These are phyloP conservation scores for Mortierella sp. DNA, from an alignment of 371 early-diverging fungal genomes.

Conservation along the genomic window DNA sequence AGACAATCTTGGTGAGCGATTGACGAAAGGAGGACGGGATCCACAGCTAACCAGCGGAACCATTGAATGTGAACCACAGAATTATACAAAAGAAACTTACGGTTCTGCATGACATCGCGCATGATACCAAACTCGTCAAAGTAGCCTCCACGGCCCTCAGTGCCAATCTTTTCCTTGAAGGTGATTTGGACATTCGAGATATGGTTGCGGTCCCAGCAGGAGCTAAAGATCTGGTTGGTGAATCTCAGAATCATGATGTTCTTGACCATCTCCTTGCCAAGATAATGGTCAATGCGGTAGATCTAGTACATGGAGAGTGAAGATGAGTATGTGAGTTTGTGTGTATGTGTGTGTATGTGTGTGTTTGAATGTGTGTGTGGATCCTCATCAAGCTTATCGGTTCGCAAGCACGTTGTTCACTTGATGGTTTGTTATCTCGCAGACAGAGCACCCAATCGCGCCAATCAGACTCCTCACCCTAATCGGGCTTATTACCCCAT, in stretches of 20 bases:
- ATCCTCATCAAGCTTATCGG: neutral
- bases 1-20: neutral
- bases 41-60: too few species aligned
- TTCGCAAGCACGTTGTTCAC: neutral
- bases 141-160: slow-evolving; percentile 92
- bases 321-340: neutral
- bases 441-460: slow-evolving; percentile 26
- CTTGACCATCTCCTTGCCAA: slow-evolving; percentile 95
- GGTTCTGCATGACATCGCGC: slow-evolving; percentile 94
- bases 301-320: slow-evolving; percentile 48
- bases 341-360: neutral
- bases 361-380: neutral
- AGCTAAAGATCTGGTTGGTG: slow-evolving; percentile 79
- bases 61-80: neutral
- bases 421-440: neutral
- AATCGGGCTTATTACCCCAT: slow-evolving; percentile 21
- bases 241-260: slow-evolving; percentile 85
- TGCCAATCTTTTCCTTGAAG: slow-evolving; percentile 92
- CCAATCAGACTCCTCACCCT: slow-evolving; percentile 45
- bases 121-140: slow-evolving; percentile 95
- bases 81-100: slow-evolving; percentile 13
- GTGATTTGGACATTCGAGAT: slow-evolving; percentile 86
- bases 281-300: slow-evolving; percentile 90
- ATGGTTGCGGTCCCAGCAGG: slow-evolving; percentile 80
- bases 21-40: too few species aligned